phyloP scores from a whole-genome alignment of 31 red algal species.

The Endocladia muricata region DNA sequence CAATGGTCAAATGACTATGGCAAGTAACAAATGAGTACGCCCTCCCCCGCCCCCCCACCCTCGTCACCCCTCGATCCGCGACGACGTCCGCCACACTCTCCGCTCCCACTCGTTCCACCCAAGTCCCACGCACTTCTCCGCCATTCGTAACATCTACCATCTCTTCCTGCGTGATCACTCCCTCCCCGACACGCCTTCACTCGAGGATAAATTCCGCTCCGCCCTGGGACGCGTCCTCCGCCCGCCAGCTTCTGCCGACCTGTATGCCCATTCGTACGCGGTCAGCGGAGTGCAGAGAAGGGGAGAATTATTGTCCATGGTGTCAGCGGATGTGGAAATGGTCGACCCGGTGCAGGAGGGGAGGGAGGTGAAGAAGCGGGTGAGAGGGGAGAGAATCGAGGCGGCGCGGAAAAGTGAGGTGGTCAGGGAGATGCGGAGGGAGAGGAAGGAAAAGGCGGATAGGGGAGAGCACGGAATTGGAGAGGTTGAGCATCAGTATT shows the following conservation, averaged over 20 bases:
- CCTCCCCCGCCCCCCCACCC: too few relatives aligned
- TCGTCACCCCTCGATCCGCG: conserved; percentile 34
- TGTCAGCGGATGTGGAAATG: conserved; percentile 4
- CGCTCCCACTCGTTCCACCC: conserved; percentile 38
- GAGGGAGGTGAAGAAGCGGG: conserved; percentile 9
- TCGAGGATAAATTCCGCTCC: conserved; percentile 58
- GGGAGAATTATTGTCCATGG: conserved; percentile 36
- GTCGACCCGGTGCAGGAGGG: conserved; percentile 21
- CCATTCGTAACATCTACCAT: conserved; percentile 36
- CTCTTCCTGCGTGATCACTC: conserved; percentile 31
- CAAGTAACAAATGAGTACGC: conserved; percentile 26
- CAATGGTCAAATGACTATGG: too few relatives aligned
- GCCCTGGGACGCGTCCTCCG: conserved; percentile 60
- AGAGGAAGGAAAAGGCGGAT: conserved; percentile 7
- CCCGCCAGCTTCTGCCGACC: conserved; percentile 40
- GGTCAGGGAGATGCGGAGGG: conserved; percentile 5
- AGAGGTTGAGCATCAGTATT: conserved; percentile 4
- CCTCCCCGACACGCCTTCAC: not conserved
- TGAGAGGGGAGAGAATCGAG: conserved; percentile 17
- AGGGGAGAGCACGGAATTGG: not conserved
- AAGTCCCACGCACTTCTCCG: conserved; percentile 39
- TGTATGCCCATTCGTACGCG: conserved; percentile 52
- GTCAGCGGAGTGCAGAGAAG: conserved; percentile 19
- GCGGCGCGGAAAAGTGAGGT: conserved; percentile 21
- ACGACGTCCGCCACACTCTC: conserved; percentile 47